phyloP scores from a whole-genome alignment of 1,139 yeast genomes.

The Meyerozyma guilliermondii region DNA sequence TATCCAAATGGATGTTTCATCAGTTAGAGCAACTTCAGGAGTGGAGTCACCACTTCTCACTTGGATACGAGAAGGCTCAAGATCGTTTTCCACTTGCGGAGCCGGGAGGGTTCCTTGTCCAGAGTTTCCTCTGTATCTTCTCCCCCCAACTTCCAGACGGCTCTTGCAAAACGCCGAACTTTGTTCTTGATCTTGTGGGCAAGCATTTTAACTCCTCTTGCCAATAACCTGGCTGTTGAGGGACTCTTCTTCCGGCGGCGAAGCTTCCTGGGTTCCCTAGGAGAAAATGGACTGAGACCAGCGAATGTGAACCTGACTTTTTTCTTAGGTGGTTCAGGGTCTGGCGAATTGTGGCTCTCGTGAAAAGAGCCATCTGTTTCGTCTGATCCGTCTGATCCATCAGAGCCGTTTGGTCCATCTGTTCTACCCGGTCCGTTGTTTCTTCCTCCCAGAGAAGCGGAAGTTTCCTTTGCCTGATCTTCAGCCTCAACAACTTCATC shows the following conservation, averaged over 20 bases:
- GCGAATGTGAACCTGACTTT: not conserved
- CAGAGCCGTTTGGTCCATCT: too few species aligned
- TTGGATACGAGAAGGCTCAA: not conserved
- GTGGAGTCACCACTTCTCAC: not conserved
- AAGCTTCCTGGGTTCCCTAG: not conserved
- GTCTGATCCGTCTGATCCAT: too few species aligned
- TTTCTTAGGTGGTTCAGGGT: not conserved
- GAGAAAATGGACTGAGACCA: not conserved
- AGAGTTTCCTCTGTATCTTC: not conserved
- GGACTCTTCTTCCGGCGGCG: not conserved
- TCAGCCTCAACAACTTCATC: too few species aligned
- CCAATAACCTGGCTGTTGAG: not conserved
- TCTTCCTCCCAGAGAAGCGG: too few species aligned
- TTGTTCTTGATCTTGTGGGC: not conserved
- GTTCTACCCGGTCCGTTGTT: too few species aligned
- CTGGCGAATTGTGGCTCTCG: not conserved
- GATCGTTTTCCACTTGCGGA: not conserved
- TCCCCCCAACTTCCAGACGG: not conserved
- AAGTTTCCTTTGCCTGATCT: too few species aligned
- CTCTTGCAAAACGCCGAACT: not conserved
- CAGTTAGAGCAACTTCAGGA: too few species aligned
- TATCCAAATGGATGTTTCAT: too few species aligned
- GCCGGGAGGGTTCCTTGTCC: not conserved
- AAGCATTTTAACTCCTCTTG: not conserved
- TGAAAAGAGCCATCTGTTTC: too few species aligned